Evolutionary conservation across 2,329 filamentous ascomycete species (phyloP), one percentile per base, ranked within the genome.

Genomic region (Emericellopsis cladophorae): DNA sequence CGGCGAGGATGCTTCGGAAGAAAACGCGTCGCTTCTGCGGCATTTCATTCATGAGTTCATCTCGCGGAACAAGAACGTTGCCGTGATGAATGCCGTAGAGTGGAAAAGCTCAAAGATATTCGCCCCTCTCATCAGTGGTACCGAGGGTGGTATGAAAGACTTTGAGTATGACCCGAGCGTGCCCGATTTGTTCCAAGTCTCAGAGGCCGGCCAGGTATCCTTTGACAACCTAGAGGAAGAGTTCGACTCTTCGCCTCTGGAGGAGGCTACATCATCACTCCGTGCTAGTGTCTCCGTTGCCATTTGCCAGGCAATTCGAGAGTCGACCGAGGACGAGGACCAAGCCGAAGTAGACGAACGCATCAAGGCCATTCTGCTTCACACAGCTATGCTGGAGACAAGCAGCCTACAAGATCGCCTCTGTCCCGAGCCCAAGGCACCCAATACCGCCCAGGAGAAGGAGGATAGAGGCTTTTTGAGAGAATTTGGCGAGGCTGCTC

Each of bases 81-180:
- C 75, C 2, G 59, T 84, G 21, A 65, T 84, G 35, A 79, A 85
- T 44, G 71, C 68, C 29, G 53, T 84, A 10, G 70, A 79, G 40
- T 81, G 75, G 49, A 60, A 64, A 38, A 80, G 82, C 51, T 80
- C 76, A 2, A 83, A 82, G 41, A 22, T 40, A 8, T 43, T 43
- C 23, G 26, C 36, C 26, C 41, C 41, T 31, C 23, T 43, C 7
- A 40, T 43, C 2, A 35, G 41, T 23, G 33, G 34, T 14, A 41
- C 32, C 24, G 18, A 22, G 7, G 32, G 29, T 12, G 37, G 33
- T 7, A 21, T 40, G 8, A 37, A 31, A 7, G 31, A 40, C 21
- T 21, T 37, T 14, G 40, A 41, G 12, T 16, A 18, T 4, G 37
- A 39, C 6, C 26, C 32, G 11, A 18, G n/a, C 9, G 16, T 36